Evolutionary conservation across 768 basidiomycete genomes (phyloP), one percentile per base, ranked within the genome.

Genomic region (Porphyrellus cyaneotinctus): DNA sequence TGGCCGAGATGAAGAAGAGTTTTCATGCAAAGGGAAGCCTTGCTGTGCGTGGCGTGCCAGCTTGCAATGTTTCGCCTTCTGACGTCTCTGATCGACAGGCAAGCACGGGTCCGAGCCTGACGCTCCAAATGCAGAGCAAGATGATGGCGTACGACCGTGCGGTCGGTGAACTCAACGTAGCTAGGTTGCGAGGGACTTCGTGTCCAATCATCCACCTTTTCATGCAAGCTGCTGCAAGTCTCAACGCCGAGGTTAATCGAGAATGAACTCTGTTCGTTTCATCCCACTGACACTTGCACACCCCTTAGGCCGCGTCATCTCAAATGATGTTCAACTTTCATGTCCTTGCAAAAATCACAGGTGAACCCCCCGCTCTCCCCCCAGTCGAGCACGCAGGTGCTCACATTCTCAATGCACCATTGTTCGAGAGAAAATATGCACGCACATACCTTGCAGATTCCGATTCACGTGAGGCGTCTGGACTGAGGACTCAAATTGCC

Each of bases 101-200:
- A 39, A 73, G 74, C 49, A 70, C 75, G 1, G 73, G 77, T 1
- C 83, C 86, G 1, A 82, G 77, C 53, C 70, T 85, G 20, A 82
- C 78, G 14, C 68, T 89, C 36, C 88, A 91, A 64, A 88, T 88
- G 86, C 93, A 95, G 69, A 84, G 80, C 70, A 91, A 90, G 71
- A 94, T 97, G 94, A 91, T 97, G 88, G 85, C 84, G 13, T 99
- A 97, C 67, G 90, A 95, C 74, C 82, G 83, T 43, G 85, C 89
- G 30, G 75, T 97, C 38, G 75, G 80, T 8, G 83, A 90, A 22
- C 74, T 97, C 46, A 94, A 97, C 72, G 70, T 76, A 35, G 81
- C 88, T 1, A 76, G 93, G 38, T 72, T 86, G 17, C 80, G 84
- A 3, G 86, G 82, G 17, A 83, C 77, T 6, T 90, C 85, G 2